Evolutionary conservation across 768 basidiomycete genomes (phyloP), one percentile per base, ranked within the genome.

Genomic region (Boletus coccyginus): DNA sequence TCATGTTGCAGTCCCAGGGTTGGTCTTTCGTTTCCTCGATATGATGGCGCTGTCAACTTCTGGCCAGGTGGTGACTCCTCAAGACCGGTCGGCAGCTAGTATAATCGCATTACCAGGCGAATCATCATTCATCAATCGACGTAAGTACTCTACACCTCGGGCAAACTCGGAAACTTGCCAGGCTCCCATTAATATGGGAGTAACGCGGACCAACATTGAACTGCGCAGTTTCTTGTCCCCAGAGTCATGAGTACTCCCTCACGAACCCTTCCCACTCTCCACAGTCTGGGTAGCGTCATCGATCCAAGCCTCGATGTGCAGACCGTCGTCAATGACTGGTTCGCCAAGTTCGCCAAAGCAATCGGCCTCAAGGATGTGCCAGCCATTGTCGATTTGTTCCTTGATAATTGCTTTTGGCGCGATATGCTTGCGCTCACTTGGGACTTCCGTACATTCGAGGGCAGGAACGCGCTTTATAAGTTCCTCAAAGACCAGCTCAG

Each of bases 401-500:
- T 75, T 32, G 67, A 70, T 21, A 67, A 65, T 44, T 74, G 74
- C 6, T 80, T 79, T 55, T 87, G 85, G 86, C 71, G 84, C 13
- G 85, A 87, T 59, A 73, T 80, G 50, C 76, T 85, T n/a, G 76
- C 81, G 0, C 73, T 87, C 52, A 86, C 85, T 17, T 86, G 83
- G 83, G 77, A 83, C 55, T 79, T 85, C 46, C 79, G 84, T 39
- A 81, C 83, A 9, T 81, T 87, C 62, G 74, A 78, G 58, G 76
- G 80, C 13, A 68, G 61, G 38, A 21, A 62, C 2, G 65, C 68
- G 9, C 79, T 87, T 40, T 64, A 53, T 5, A 62, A 66, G 27
- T 79, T 85, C 65, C 76, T 84, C 38, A n/a, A 58, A 7, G 80
- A 80, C 46, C 77, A 82, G 29, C 72, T 86, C 7, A 19, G 44